Base-by-base conservation (phyloP, 169 alveolate genomes). In the Toxoplasma gondii region DNA sequence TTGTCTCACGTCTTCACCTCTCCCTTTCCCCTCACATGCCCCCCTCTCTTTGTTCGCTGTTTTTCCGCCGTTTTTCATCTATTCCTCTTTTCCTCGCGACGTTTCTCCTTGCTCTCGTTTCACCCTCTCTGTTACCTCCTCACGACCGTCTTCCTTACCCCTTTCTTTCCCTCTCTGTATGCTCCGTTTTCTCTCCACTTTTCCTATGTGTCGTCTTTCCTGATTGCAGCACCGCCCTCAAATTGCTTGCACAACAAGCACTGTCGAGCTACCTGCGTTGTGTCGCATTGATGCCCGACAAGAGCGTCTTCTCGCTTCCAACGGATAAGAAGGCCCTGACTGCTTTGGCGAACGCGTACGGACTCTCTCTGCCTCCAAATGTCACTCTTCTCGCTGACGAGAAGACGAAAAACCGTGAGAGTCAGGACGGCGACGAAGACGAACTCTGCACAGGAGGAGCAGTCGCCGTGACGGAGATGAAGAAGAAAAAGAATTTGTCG, bases 231-330 rank as follows among this genome's bases (percentile, higher is more conserved):
- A 38, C 78, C 1, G 94, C 81, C 12, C 78, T 94, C 54, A 94
- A 94, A 80, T 34, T 74, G 22, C 80, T 92, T 53, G 95, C 96
- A n/a, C 91, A 86, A 70, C 44, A 90, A 78, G 95, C 96, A 0
- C 69, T 88, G 31, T 22, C 83, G 38, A n/a, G 94, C 54, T 94
- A 91, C 38, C n/a, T 91, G 81, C 81, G 93, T 17, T 81, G 92
- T 78, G 5, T 74, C 74, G 74, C 92, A 31, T 45, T 91, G 74
- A 88, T 88, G 93, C 83, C 93, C n/a, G 91, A 92, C 86, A 91
- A 91, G 86, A 34, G 39, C 45, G 90, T 91, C 22, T 74, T 84
- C 69, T 27, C 36, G 4, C 90, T 84, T 27, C 58, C 88, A 4
- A 36, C 58, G 19, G 80, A 41, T 17, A 17, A 36, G 27, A n/a